Percentiles rank a stretch among this genome's conserved stretches.
phyloP scores from a whole-genome alignment of 1,284 basidiomycete genomes.

The Anthracocystis walkeri region DNA sequence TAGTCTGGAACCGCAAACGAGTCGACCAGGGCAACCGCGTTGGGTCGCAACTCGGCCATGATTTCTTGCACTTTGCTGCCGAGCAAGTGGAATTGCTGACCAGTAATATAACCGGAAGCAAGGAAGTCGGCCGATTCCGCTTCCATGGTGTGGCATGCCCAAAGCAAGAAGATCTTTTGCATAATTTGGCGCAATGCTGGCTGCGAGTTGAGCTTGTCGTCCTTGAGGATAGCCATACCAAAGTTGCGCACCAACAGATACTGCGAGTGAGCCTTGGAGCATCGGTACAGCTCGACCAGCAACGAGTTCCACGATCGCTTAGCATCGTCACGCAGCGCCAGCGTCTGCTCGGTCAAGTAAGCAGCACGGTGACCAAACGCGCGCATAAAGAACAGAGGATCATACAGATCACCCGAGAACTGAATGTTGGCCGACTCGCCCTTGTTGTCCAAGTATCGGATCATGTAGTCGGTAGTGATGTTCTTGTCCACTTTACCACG shows the following conservation, averaged over 20 bases:
- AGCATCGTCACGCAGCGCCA: slow-evolving; percentile 69
- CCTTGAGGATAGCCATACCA: slow-evolving; percentile 69
- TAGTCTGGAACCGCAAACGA: slow-evolving; percentile 69
- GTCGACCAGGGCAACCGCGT: slow-evolving; percentile 67
- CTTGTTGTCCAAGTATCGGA: slow-evolving; percentile 66
- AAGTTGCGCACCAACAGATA: slow-evolving; percentile 69
- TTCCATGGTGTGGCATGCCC: slow-evolving; percentile 61
- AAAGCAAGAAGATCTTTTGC: slow-evolving; percentile 64
- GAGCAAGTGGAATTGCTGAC: slow-evolving; percentile 68
- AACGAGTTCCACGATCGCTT: slow-evolving; percentile 70
- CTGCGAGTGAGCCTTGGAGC: slow-evolving; percentile 61
- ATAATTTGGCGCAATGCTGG: slow-evolving; percentile 70
- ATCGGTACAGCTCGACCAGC: slow-evolving; percentile 69
- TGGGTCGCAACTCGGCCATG: slow-evolving; percentile 68
- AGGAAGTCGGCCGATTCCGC: slow-evolving; percentile 69
- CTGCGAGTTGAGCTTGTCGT: slow-evolving; percentile 67
- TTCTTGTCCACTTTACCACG: slow-evolving; percentile 57
- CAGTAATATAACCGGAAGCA: slow-evolving; percentile 68
- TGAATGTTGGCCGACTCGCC: slow-evolving; percentile 59
- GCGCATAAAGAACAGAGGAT: slow-evolving; percentile 67
- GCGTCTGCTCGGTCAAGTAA: slow-evolving; percentile 68
- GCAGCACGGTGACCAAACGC: slow-evolving; percentile 71
- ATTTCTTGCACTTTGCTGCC: slow-evolving; percentile 67
- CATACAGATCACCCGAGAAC: slow-evolving; percentile 61
- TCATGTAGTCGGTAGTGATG: slow-evolving; percentile 69